Evolutionary conservation across 495 filamentous ascomycete species (phyloP).

Genomic region (Lasiosphaeria ovina): DNA sequence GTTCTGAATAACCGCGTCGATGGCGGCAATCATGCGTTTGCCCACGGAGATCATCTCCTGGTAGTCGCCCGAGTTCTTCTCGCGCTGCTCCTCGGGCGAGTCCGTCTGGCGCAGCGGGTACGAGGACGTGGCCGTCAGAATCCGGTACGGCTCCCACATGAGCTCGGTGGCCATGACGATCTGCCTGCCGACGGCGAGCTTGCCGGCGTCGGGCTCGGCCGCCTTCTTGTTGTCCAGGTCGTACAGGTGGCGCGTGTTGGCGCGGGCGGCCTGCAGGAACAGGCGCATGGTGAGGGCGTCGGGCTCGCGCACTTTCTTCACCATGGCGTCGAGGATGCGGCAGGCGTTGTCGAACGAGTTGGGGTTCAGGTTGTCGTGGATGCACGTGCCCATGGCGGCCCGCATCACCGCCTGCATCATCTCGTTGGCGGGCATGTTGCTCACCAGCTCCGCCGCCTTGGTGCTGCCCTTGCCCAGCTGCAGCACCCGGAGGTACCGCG

Average conservation of each 20-base stretch:
- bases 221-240: constrained; percentile 6
- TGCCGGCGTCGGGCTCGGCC: constrained; percentile 15
- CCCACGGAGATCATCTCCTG: constrained; percentile 39
- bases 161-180: constrained; percentile 35
- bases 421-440: constrained; percentile 42
- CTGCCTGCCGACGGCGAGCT: constrained; percentile 31
- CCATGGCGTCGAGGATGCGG: constrained; percentile 58
- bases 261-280: constrained; percentile 41
- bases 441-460: constrained; percentile 53
- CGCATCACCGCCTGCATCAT: constrained; percentile 58
- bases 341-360: constrained; percentile 56
- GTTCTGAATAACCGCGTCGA: constrained; percentile 33
- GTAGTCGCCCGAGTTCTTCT: constrained; percentile 16
- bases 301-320: constrained; percentile 33
- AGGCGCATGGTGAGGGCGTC: constrained; percentile 42
- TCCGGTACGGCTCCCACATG: constrained; percentile 39
- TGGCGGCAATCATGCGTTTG: constrained; percentile 40
- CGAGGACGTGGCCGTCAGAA: constrained; percentile 24
- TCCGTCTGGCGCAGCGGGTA: constrained; percentile 18
- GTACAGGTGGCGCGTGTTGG: constrained; percentile 26
- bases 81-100: constrained; percentile 14
- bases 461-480: constrained; percentile 58
- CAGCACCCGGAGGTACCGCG: constrained; percentile 66
- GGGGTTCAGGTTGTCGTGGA: constrained; percentile 67
- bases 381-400: constrained; percentile 67